Conservation (phyloP, 1,284 basidiomycete genomes). For the Melampsora larici-populina region DNA sequence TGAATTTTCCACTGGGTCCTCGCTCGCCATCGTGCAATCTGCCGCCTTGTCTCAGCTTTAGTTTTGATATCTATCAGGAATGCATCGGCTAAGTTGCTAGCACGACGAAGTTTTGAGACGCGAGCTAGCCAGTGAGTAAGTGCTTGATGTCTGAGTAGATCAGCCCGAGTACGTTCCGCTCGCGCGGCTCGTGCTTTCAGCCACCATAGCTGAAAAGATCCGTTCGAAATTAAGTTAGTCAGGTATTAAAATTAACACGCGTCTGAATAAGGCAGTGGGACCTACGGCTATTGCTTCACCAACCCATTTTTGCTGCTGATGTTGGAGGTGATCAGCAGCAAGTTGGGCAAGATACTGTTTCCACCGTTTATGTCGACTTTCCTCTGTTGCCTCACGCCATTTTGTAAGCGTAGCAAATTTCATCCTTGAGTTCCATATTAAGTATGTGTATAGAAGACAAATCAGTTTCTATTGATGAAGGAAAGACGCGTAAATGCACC, state of each 20-base stretch:
- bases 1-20: conserved; percentile 11
- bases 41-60: not conserved
- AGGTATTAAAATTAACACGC: not conserved
- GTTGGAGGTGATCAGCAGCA: not conserved
- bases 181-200: conserved; percentile 4
- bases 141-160: not conserved
- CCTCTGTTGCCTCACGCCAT: conserved; percentile 21
- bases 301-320: conserved; percentile 3
- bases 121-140: conserved; percentile 11
- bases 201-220: conserved; percentile 5
- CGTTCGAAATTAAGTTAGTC: not conserved
- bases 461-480: not conserved
- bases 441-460: not conserved
- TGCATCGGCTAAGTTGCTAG: not conserved
- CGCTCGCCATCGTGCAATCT: conserved; percentile 17
- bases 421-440: not conserved
- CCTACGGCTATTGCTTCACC: not conserved
- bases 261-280: not conserved
- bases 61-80: not conserved
- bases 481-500: not conserved
- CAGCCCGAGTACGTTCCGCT: not conserved
- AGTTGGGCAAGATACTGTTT: conserved; percentile 7
- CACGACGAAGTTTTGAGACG: conserved; percentile 6
- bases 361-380: conserved; percentile 16
- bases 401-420: conserved; percentile 16